Evolutionary conservation across 148 eudicot genomes (phyloP).

Genomic region (Fagopyrum homotropicum): DNA sequence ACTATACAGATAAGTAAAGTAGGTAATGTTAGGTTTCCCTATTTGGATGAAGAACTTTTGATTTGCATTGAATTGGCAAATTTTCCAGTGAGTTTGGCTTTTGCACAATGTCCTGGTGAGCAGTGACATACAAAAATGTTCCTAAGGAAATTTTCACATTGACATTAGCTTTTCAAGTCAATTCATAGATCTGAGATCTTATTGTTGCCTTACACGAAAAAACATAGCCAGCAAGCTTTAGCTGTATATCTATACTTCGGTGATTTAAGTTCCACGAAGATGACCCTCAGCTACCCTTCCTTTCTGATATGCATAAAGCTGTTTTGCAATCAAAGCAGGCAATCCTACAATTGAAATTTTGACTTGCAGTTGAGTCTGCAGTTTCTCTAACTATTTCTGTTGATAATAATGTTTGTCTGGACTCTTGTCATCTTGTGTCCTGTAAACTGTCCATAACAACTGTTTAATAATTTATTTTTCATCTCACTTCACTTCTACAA

Average conservation of each 20-base stretch:
- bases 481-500: constrained; percentile 11
- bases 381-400: background rate
- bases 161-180: background rate
- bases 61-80: background rate
- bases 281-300: background rate
- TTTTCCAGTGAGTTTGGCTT: background rate
- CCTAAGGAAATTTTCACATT: background rate
- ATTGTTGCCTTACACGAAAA: background rate
- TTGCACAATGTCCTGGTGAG: background rate
- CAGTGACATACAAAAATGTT: background rate
- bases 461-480: background rate
- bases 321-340: too few relatives aligned
- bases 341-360: background rate
- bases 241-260: background rate
- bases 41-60: background rate
- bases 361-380: background rate
- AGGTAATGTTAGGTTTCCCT: background rate
- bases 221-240: background rate
- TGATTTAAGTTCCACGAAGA: background rate
- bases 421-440: background rate
- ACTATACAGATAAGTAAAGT: background rate
- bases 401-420: background rate
- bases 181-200: background rate
- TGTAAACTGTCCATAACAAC: background rate
- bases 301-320: background rate